A percentile compares a stretch with the other conserved stretches of the same genome.
Conservation (phyloP, 2,329 filamentous ascomycete species). For the Trichophyton mentagrophytes region DNA sequence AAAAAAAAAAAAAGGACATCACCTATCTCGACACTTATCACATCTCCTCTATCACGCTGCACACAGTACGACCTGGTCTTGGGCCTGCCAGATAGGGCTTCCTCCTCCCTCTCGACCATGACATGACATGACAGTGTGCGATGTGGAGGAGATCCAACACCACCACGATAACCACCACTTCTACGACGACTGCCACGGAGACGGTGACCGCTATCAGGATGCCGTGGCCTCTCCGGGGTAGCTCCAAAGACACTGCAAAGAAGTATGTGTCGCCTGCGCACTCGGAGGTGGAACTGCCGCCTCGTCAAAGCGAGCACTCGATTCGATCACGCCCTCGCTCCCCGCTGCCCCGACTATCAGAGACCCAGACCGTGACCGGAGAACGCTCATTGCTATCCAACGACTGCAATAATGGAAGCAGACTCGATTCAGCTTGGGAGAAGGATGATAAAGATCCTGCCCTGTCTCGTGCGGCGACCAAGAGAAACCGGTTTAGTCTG, state of each 20-base stretch:
- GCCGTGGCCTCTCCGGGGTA: background rate
- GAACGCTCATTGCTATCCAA: background rate
- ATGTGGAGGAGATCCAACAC: conserved; percentile 4
- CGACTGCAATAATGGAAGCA: background rate
- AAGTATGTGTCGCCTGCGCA: background rate
- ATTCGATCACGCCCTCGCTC: conserved; percentile 1
- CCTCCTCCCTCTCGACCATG: background rate
- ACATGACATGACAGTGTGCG: conserved; percentile 3
- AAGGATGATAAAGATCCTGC: background rate
- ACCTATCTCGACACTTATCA: background rate
- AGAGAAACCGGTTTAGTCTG: conserved; percentile 47
- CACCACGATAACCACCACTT: background rate
- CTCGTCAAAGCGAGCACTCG: conserved; percentile 1
- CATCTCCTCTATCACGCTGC: conserved; percentile 2
- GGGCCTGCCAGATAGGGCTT: background rate
- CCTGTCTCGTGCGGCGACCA: conserved; percentile 7
- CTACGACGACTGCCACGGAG: background rate
- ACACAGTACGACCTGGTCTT: background rate
- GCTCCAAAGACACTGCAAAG: background rate
- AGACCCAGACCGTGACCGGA: background rate
- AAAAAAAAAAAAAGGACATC: background rate
- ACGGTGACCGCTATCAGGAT: background rate
- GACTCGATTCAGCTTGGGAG: background rate
- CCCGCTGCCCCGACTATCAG: conserved; percentile 1
- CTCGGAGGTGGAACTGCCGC: background rate